Evolutionary conservation across 75 land plant genomes (phyloP).

Genomic region (Pseudotsuga menziesii): DNA sequence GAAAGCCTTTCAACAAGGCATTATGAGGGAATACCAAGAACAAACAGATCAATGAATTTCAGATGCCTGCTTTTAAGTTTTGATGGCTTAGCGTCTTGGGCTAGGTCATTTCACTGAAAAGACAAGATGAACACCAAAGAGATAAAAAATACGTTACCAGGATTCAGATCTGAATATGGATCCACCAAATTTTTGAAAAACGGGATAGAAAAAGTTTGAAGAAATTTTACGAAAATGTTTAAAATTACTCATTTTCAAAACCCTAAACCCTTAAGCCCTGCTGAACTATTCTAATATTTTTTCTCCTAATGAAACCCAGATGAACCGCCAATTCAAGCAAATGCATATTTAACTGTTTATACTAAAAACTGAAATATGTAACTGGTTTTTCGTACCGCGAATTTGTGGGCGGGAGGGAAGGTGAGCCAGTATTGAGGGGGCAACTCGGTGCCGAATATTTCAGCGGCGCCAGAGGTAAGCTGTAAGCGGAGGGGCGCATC

Average conservation of each 20-base stretch:
- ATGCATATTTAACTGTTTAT: too few species aligned
- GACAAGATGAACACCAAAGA: too few species aligned
- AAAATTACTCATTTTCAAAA: background rate
- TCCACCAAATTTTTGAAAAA: too few species aligned
- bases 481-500: constrained; percentile 67
- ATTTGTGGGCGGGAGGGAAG: constrained; percentile 75
- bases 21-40: background rate
- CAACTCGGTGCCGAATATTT: constrained; percentile 95
- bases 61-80: too few species aligned
- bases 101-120: too few species aligned
- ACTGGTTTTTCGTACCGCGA: constrained; percentile 57
- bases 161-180: too few species aligned
- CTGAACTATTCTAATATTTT: background rate
- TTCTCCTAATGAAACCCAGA: background rate
- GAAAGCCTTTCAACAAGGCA: background rate
- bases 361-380: background rate
- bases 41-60: background rate
- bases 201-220: background rate
- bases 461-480: constrained; percentile 80
- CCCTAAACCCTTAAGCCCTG: constrained; percentile 1
- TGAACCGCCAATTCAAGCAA: background rate
- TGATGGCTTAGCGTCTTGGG: too few species aligned
- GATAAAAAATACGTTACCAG: too few species aligned
- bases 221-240: background rate
- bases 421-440: constrained; percentile 89